A percentile compares a stretch with the other conserved stretches of the same genome.
Conservation (phyloP, 2,329 filamentous ascomycete species). For the Trichoderma afroharzianum region DNA sequence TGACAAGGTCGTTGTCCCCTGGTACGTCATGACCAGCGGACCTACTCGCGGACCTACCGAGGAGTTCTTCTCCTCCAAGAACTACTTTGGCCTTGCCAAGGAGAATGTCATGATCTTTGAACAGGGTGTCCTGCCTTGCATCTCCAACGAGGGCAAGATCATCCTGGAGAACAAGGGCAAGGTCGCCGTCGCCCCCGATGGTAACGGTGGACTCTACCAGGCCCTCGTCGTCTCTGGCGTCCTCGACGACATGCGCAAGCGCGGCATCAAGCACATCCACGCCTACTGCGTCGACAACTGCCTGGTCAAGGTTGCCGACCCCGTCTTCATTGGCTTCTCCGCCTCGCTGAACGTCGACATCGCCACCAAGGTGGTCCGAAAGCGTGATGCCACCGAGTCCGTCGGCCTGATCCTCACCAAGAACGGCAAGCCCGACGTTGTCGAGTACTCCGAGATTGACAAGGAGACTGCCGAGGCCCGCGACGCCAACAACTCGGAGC, state of each 20-base stretch:
- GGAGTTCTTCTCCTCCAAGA: constrained; percentile 83
- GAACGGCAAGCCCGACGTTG: constrained; percentile 94
- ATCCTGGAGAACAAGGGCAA: constrained; percentile 85
- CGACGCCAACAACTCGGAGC: constrained; percentile 72
- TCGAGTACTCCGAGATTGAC: constrained; percentile 98
- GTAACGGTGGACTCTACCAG: constrained; percentile 95
- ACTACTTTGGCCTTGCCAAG: constrained; percentile 83
- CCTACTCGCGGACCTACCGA: constrained; percentile 91
- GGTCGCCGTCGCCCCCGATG: constrained; percentile 92
- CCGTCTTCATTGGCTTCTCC: constrained; percentile 90
- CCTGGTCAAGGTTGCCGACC: constrained; percentile 97
- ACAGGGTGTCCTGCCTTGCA: constrained; percentile 93
- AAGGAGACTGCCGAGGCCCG: constrained; percentile 81
- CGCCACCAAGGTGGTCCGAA: constrained; percentile 98
- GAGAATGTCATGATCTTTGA: constrained; percentile 92
- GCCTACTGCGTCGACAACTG: constrained; percentile 99
- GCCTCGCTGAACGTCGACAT: constrained; percentile 88
- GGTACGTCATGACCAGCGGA: constrained; percentile 99
- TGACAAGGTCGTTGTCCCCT: constrained; percentile 68
- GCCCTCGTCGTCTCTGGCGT: constrained; percentile 78
- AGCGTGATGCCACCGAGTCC: constrained; percentile 92
- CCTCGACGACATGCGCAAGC: constrained; percentile 80
- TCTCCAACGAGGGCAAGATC: constrained; percentile 97
- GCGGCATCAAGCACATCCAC: constrained; percentile 91
- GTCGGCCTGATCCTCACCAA: constrained; percentile 92